A percentile compares a stretch with the other conserved stretches of the same genome.
phyloP scores from a whole-genome alignment of 1,139 yeast genomes.

The Geotrichum europaeum region DNA sequence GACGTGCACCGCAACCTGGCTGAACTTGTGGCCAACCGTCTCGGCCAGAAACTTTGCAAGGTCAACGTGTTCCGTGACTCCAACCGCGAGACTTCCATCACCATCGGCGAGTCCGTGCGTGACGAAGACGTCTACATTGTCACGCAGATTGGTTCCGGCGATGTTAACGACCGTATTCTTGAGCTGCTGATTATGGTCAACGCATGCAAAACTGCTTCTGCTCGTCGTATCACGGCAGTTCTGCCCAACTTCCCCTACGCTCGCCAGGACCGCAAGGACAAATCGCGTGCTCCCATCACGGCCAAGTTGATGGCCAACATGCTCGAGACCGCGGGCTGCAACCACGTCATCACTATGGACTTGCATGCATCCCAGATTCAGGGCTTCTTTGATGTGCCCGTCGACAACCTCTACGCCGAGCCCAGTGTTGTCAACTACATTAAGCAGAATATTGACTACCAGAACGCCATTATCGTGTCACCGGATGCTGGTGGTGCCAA shows the following conservation, averaged over 20 bases:
- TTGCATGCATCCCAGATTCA: conserved; percentile 96
- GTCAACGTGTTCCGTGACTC: conserved; percentile 45
- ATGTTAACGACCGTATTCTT: conserved; percentile 79
- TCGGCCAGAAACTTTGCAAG: conserved; percentile 39
- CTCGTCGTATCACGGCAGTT: conserved; percentile 90
- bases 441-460: conserved; percentile 58
- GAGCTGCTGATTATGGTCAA: conserved; percentile 87
- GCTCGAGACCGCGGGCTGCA: conserved; percentile 93
- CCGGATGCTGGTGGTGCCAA: conserved; percentile 99
- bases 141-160: conserved; percentile 85
- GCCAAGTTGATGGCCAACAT: conserved; percentile 94
- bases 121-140: conserved; percentile 90
- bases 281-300: conserved; percentile 93
- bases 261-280: conserved; percentile 94
- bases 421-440: conserved; percentile 89
- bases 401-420: conserved; percentile 92
- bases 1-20: conserved; percentile 87
- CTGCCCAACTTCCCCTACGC: conserved; percentile 96
- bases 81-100: conserved; percentile 78
- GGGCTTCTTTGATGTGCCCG: conserved; percentile 94
- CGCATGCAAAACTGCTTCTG: conserved; percentile 94
- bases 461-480: conserved; percentile 78
- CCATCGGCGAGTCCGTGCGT: conserved; percentile 91
- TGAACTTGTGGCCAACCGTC: conserved; percentile 62
- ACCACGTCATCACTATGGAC: conserved; percentile 97